A percentile compares a stretch with the other conserved stretches of the same genome.
Evolutionary conservation across 139 green algal genomes (phyloP).

Genomic region (Chlorella ohadii): DNA sequence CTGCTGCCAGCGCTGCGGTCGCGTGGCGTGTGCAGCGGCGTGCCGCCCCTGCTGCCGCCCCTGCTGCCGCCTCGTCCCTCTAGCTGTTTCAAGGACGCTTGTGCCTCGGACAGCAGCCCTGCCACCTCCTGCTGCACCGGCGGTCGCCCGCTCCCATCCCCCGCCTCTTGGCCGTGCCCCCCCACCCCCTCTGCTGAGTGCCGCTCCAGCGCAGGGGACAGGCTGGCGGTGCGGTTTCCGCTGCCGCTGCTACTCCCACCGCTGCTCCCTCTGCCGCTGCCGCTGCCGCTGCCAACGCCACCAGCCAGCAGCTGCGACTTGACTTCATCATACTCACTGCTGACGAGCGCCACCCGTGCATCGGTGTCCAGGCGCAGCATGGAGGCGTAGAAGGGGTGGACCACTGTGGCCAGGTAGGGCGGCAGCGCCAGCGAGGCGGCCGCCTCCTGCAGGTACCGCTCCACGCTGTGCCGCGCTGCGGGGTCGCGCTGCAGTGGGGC

Average conservation of each 20-base stretch:
- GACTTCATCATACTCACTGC: neutral
- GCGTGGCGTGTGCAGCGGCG: neutral
- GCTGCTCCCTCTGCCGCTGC: neutral
- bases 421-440: slow-evolving; percentile 67
- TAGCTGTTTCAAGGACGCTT: slow-evolving; percentile 42
- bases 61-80: slow-evolving; percentile 25
- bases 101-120: slow-evolving; percentile 40
- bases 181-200: neutral
- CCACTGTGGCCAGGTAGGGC: slow-evolving; percentile 64
- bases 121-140: neutral
- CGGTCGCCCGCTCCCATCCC: neutral
- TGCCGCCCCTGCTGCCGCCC: slow-evolving; percentile 15
- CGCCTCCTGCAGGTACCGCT: slow-evolving; percentile 73
- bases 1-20: neutral
- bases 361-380: slow-evolving; percentile 78
- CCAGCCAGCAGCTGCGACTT: slow-evolving; percentile 23
- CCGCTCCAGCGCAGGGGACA: neutral
- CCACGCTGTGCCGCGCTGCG: slow-evolving; percentile 63
- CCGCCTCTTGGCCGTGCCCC: neutral
- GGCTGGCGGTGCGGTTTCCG: neutral
- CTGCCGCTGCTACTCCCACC: neutral
- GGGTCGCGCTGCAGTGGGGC: slow-evolving; percentile 67
- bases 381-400: slow-evolving; percentile 75
- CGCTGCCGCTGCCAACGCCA: neutral
- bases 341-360: slow-evolving; percentile 51